Base-by-base conservation (phyloP, 768 basidiomycete genomes). In the Clitopilus hobsonii region DNA sequence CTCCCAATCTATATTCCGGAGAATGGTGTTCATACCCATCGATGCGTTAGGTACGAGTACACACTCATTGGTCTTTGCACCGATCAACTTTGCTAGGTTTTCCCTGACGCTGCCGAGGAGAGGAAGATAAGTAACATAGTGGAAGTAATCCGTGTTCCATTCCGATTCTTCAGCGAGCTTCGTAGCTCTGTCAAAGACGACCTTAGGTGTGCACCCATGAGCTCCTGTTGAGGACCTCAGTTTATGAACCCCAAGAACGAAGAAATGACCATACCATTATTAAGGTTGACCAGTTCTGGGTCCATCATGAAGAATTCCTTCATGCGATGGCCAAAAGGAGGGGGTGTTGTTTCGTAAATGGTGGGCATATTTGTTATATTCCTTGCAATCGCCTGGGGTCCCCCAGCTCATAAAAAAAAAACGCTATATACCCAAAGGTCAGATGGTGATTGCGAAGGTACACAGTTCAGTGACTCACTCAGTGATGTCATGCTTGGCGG, bases 1-100 rank as follows among this genome's bases (percentile, higher is more conserved):
- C 32, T 79, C 71, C 88, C 86, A 91, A 30, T 78, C 71, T 26
- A 94, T 73, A 56, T 90, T 90, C 49, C 77, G 70, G 27, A 90
- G 64, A 49, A 93, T 71, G 8, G 83, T 88, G 59, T 85, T 84
- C 29, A 93, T 60, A 2, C 82, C 88, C 58, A 80, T 75, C 0
- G 84, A 84, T 0, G 87, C 78, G 59, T 89, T 89, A 0, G 77
- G 68, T 0, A 85, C 78, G 7, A 83, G 68, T 18, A 86, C 82
- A 16, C 80, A 71, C 61, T 88, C 86, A 45, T 85, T 78, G 13
- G 61, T 63, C 0, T 77, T 62, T 0, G 77, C 74, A n/a, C 79
- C 82, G 18, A 80, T 75, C 13, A 83, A 65, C 45, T 77, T 61
- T 1, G 84, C 80, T 3, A 85, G 64, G 25, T 73, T 72, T 41